Evolutionary conservation across 495 filamentous ascomycete species (phyloP), one percentile per base, ranked within the genome.

Genomic region (Penicillium manginii): DNA sequence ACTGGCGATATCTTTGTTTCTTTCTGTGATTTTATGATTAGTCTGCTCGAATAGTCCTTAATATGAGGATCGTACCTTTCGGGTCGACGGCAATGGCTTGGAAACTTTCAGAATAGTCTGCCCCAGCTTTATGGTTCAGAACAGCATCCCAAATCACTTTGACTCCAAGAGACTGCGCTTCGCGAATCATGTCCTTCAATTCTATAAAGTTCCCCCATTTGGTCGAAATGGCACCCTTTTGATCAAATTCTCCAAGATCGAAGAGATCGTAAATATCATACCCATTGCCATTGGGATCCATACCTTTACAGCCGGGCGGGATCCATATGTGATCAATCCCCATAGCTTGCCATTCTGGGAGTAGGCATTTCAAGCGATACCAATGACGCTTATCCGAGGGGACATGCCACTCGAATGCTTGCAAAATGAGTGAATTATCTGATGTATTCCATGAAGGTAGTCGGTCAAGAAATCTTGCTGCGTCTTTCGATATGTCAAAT

Each of bases 181-280:
- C 68, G 19, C 69, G 63, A 6, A 74, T 67, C 42, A 92, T 66
- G 8, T 73, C 68, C n/a, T 84, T 57, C 18, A 92, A 70, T 39
- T 91, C 85, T 19, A 81, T 78, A 56, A 83, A 87, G 18, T 75
- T 79, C n/a, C 89, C 88, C 87, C 87, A 92, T 73, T 90, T 90
- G 17, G 88, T 90, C n/a, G 75, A 73, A 11, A 76, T 67, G 1
- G 73, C 66, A 37, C 85, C 86, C 61, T 91, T 90, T 61, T 91
- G 88, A 62, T 91, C 82, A 61, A 91, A 92, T 63, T 92, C 89
- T 33, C 89, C 88, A 21, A 91, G 70, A 53, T 92, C 89, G 61
- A 88, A 92, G 4, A 92, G 71, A 62, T 91, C 88, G 56, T 91
- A 91, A 63, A 89, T 81, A 68, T 91, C 88, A 65, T 91, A 91